Evolutionary conservation across 164 flowering plant species (phyloP).

Genomic region (Chimonanthus praecox): DNA sequence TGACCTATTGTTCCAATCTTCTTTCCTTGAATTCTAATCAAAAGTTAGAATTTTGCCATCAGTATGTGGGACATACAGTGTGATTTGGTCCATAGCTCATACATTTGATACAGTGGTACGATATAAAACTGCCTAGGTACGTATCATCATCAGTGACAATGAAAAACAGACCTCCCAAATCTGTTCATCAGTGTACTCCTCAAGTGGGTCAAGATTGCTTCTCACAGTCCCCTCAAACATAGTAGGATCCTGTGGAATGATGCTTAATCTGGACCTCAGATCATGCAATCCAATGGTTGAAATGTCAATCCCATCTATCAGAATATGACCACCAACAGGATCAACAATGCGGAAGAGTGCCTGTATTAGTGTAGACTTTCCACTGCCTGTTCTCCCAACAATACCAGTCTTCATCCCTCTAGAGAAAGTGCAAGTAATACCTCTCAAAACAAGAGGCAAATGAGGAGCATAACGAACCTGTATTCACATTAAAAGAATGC

Average conservation of each 20-base stretch:
- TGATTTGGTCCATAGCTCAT: neutral
- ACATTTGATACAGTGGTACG: neutral
- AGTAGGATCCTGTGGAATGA: constrained; percentile 47
- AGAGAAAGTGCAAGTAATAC: constrained; percentile 31
- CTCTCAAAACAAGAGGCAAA: constrained; percentile 37
- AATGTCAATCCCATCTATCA: constrained; percentile 35
- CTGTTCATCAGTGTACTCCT: constrained; percentile 37
- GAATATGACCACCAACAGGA: constrained; percentile 30
- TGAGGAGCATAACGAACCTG: constrained; percentile 44
- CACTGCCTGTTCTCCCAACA: constrained; percentile 47
- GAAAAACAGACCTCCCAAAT: constrained; percentile 36
- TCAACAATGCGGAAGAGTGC: constrained; percentile 39
- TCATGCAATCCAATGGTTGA: constrained; percentile 39
- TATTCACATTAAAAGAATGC: neutral
- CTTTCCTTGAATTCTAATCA: too few relatives aligned
- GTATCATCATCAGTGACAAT: neutral
- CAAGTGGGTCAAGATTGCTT: constrained; percentile 39
- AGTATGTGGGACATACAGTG: neutral
- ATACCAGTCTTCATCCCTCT: constrained; percentile 38
- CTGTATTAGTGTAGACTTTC: constrained; percentile 42
- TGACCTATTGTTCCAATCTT: too few relatives aligned
- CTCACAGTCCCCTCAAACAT: constrained; percentile 43
- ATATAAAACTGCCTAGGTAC: neutral
- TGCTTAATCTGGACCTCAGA: constrained; percentile 37
- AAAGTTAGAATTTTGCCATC: neutral